A percentile compares a stretch with the other conserved stretches of the same genome.
Evolutionary conservation across 2,329 filamentous ascomycete genomes (phyloP).

Genomic region (Cercospora citrullina): DNA sequence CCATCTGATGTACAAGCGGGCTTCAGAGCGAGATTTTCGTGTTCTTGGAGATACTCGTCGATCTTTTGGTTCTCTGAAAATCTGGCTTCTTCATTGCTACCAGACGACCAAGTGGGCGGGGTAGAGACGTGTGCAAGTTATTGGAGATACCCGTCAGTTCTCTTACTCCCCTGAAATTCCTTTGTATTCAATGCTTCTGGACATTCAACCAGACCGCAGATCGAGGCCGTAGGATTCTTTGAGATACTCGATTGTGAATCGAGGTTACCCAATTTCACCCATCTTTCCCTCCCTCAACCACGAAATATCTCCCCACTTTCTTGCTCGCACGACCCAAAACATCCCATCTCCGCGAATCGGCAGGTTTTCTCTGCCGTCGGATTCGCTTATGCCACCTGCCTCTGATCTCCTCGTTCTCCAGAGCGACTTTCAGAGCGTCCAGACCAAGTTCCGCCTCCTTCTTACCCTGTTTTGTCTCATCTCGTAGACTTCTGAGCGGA

Average conservation of each 20-base stretch:
- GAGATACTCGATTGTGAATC: neutral
- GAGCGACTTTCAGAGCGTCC: constrained; percentile 55
- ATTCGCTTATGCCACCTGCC: constrained; percentile 57
- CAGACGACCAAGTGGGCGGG: neutral
- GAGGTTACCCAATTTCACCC: constrained; percentile 18
- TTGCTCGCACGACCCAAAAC: constrained; percentile 65
- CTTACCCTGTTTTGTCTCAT: constrained; percentile 65
- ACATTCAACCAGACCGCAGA: neutral
- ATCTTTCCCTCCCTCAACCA: constrained; percentile 64
- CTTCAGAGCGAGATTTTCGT: neutral
- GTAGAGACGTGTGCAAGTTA: neutral
- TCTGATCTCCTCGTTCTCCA: constrained; percentile 61
- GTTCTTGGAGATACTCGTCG: neutral
- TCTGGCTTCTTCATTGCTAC: neutral
- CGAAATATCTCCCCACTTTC: constrained; percentile 71
- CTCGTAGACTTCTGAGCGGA: constrained; percentile 76
- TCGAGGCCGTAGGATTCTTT: neutral
- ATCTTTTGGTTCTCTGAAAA: neutral
- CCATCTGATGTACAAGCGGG: neutral
- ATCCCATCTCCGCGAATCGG: constrained; percentile 66
- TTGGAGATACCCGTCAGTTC: neutral
- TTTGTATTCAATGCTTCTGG: neutral
- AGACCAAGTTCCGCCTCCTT: constrained; percentile 61
- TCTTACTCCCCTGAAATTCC: neutral
- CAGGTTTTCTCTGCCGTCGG: constrained; percentile 49